Conservation (phyloP, 2,329 filamentous ascomycete species). For the Calonectria montana region DNA sequence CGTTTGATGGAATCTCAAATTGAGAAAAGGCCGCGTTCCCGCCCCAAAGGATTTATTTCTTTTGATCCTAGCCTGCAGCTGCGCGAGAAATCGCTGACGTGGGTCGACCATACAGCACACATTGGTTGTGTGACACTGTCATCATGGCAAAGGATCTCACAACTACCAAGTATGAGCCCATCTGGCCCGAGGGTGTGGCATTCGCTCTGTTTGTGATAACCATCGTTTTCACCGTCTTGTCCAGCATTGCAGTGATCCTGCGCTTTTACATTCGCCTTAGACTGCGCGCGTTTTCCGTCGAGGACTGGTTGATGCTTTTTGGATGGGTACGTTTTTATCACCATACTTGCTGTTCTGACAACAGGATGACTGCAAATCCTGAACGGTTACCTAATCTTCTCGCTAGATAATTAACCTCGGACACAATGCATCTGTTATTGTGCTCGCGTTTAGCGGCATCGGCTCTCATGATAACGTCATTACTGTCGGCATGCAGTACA, state of each 20-base stretch:
- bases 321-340: constrained; percentile 25
- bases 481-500: constrained; percentile 32
- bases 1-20: neutral
- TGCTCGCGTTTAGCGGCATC: constrained; percentile 24
- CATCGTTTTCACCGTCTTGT: constrained; percentile 26
- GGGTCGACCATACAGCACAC: neutral
- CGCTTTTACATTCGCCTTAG: constrained; percentile 16
- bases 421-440: constrained; percentile 27
- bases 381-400: neutral
- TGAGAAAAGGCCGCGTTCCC: neutral
- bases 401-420: constrained; percentile 26
- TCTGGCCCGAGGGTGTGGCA: constrained; percentile 30
- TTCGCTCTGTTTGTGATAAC: constrained; percentile 22
- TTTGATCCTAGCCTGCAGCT: neutral
- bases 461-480: constrained; percentile 27
- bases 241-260: constrained; percentile 16
- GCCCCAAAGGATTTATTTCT: neutral
- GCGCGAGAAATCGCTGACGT: neutral
- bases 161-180: constrained; percentile 29
- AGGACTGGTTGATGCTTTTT: constrained; percentile 29
- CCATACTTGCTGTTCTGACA: no score
- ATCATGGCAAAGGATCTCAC: constrained; percentile 30
- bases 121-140: neutral
- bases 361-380: neutral
- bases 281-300: constrained; percentile 7